Base-by-base conservation (phyloP, 2,329 filamentous ascomycete species). In the Cercospora canescens region DNA sequence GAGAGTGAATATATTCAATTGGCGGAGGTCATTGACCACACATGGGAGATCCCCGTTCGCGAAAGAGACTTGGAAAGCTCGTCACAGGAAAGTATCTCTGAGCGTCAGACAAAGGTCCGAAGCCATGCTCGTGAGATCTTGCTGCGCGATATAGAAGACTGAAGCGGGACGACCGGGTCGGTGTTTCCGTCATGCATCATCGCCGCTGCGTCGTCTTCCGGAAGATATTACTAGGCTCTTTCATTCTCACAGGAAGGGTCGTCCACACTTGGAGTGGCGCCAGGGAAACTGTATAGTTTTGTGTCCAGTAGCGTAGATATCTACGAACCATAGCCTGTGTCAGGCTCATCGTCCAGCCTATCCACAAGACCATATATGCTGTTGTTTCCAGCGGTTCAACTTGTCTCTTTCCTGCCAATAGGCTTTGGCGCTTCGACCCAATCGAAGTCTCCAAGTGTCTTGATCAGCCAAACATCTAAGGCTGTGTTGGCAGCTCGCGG, bases 1-100 rank as follows among this genome's bases (percentile, higher is more conserved):
- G 58, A 61, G 0, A 57, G 62, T 14, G 69, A 72, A 52, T 72
- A 68, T 30, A 65, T 71, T 26, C 67, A 72, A 52, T 35, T 67
- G 48, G 69, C 70, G 11, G 70, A 72, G 59, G 62, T 69, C 12
- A 69, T 71, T 26, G 69, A 70, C 58, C 70, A 71, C 37, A 64
- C 62, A 18, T 72, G 70, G 70, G 65, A 66, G 34, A 65, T 71
- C 11, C 62, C 61, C 2, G 24, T 55, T 2, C 64, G 65, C 57
- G 60, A 61, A 55, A 28, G 52, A n/a, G 52, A 55, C 52, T 55
- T 55, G 52, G 52, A 55, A 34, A 55, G 52, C 52, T 55, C 52
- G 28, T 55, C 52, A 28, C 52, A 55, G 28, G 52, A 55, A 34
- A 55, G 52, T 21, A 28, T 55, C 5, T 24, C 52, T 8, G 28